Conservation (phyloP, 2,329 filamentous ascomycete species). For the Huntiella decipiens region DNA sequence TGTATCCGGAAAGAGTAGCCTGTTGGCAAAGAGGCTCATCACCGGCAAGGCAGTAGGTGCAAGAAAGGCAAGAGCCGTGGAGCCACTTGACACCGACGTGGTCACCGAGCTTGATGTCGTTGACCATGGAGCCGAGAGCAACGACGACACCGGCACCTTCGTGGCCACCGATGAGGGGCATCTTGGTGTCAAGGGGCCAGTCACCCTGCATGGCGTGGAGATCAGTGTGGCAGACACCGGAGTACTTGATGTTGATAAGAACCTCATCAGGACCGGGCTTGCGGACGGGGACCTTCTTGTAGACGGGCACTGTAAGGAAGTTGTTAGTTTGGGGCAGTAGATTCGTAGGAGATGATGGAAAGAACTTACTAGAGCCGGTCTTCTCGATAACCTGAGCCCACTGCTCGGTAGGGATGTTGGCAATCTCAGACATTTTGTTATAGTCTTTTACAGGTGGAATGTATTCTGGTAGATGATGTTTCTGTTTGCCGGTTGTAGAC, state of each 20-base stretch:
- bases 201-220: constrained; percentile 65
- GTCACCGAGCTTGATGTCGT: constrained; percentile 64
- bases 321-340: neutral
- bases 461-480: neutral
- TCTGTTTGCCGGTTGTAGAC: neutral
- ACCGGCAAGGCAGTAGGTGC: constrained; percentile 61
- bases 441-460: constrained; percentile 7
- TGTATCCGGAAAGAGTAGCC: constrained; percentile 69
- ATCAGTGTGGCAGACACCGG: constrained; percentile 82
- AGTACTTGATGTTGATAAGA: constrained; percentile 78
- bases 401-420: constrained; percentile 57
- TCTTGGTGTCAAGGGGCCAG: constrained; percentile 69
- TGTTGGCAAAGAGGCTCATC: constrained; percentile 71
- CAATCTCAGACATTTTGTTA: constrained; percentile 16
- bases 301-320: constrained; percentile 33
- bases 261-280: constrained; percentile 77
- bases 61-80: constrained; percentile 68
- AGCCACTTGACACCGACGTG: constrained; percentile 85
- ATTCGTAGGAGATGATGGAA: neutral
- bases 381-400: constrained; percentile 84
- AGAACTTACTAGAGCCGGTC: constrained; percentile 45
- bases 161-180: constrained; percentile 70
- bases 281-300: constrained; percentile 66
- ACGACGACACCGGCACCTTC: constrained; percentile 71
- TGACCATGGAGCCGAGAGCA: constrained; percentile 55